phyloP scores from a whole-genome alignment of 331 rosid genomes.

The Acacia pycnantha region DNA sequence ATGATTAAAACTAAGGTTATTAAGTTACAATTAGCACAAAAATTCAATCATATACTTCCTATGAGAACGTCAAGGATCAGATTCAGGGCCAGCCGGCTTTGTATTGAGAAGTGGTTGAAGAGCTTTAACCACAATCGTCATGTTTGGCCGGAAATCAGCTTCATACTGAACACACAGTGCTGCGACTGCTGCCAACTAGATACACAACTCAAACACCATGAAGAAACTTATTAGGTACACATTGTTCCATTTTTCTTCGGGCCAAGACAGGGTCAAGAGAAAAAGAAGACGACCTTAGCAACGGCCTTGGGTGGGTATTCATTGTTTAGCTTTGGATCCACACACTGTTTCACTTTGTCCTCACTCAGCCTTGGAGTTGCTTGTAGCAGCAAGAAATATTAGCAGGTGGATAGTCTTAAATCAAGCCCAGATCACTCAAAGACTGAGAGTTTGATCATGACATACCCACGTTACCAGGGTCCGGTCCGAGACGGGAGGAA shows the following conservation, averaged over 20 bases:
- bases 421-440: background rate
- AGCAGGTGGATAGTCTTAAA: background rate
- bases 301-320: slow-evolving; percentile 83
- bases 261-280: no score
- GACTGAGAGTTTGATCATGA: background rate
- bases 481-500: no score
- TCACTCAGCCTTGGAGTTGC: slow-evolving; percentile 93
- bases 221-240: no score
- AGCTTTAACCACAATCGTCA: no score
- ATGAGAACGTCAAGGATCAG: slow-evolving; percentile 18
- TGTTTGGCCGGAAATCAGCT: no score
- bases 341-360: slow-evolving; percentile 88
- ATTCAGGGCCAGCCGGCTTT: no score
- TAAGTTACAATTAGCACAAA: slow-evolving; percentile 12
- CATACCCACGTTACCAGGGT: slow-evolving; percentile 88
- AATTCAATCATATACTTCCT: background rate
- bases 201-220: no score
- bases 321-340: slow-evolving; percentile 79
- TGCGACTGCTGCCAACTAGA: no score
- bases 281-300: slow-evolving; percentile 60
- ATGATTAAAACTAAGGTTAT: background rate
- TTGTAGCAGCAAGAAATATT: slow-evolving; percentile 31
- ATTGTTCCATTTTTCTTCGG: no score
- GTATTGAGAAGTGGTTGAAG: no score
- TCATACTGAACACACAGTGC: no score